Conservation (phyloP, 192 early-diverging fungal species). For the Podila epigama region DNA sequence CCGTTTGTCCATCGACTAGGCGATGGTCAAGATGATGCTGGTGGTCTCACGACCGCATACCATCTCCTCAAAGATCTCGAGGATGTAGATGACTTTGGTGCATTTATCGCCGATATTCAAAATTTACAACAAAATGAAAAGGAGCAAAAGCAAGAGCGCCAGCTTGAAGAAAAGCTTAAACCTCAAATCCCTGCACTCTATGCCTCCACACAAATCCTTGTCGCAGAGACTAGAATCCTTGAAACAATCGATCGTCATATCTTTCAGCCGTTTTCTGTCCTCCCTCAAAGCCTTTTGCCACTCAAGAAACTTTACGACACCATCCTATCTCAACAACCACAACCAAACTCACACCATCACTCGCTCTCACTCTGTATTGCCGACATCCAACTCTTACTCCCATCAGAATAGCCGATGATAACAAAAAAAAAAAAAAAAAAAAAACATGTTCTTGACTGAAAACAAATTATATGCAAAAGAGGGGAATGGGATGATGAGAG, state of each 20-base stretch:
- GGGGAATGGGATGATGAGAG: too few species aligned
- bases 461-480: too few species aligned
- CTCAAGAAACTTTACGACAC: too few species aligned
- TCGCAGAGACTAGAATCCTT: constrained; percentile 12
- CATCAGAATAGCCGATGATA: too few species aligned
- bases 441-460: too few species aligned
- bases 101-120: constrained; percentile 2
- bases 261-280: neutral
- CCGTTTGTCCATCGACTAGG: constrained; percentile 32
- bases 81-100: constrained; percentile 30
- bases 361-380: too few species aligned
- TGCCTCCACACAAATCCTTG: constrained; percentile 24
- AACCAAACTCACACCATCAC: too few species aligned
- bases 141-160: neutral
- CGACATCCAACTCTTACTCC: too few species aligned
- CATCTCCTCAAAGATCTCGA: constrained; percentile 15
- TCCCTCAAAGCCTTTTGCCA: too few species aligned
- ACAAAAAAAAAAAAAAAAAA: too few species aligned
- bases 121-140: neutral
- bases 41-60: constrained; percentile 29
- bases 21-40: constrained; percentile 26
- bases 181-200: neutral
- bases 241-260: constrained; percentile 4
- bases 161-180: neutral
- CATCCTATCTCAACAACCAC: too few species aligned